Evolutionary conservation across 352 stramenopile genomes (phyloP).

Genomic region (Blastocystis sp.): DNA sequence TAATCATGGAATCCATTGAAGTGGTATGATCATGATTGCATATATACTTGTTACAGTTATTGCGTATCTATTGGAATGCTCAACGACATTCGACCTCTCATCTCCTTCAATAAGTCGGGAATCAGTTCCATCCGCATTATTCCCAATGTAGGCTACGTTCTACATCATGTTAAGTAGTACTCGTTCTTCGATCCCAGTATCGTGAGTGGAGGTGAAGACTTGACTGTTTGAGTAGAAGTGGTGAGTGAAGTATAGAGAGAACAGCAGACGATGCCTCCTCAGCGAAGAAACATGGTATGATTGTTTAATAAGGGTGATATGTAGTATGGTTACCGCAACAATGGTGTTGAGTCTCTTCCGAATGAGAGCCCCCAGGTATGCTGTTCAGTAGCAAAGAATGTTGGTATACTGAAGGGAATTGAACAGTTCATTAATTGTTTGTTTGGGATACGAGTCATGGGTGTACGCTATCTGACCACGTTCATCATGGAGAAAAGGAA

Average conservation of each 20-base stretch:
- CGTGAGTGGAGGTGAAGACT: not conserved
- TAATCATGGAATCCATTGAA: too few relatives aligned
- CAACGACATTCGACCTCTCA: conserved; percentile 32
- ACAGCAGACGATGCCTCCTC: not conserved
- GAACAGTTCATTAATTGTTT: not conserved
- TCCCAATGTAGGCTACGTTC: not conserved
- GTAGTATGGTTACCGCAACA: not conserved
- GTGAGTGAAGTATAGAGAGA: not conserved
- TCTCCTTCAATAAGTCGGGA: conserved; percentile 35
- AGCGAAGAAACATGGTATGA: not conserved
- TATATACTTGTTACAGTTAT: conserved; percentile 23
- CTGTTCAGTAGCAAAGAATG: not conserved
- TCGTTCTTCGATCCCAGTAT: conserved; percentile 46
- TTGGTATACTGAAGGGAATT: not conserved
- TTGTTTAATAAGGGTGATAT: not conserved
- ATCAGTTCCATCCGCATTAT: conserved; percentile 37
- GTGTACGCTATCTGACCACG: not conserved
- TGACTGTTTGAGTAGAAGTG: not conserved
- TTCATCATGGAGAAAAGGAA: not conserved
- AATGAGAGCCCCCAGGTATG: not conserved
- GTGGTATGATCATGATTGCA: too few relatives aligned
- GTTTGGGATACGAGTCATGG: not conserved
- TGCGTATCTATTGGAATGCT: conserved; percentile 27
- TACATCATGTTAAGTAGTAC: not conserved
- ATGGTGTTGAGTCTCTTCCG: too few relatives aligned